Base-by-base conservation (phyloP, 2,329 filamentous ascomycete genomes). In the Trichoderma polysporum region DNA sequence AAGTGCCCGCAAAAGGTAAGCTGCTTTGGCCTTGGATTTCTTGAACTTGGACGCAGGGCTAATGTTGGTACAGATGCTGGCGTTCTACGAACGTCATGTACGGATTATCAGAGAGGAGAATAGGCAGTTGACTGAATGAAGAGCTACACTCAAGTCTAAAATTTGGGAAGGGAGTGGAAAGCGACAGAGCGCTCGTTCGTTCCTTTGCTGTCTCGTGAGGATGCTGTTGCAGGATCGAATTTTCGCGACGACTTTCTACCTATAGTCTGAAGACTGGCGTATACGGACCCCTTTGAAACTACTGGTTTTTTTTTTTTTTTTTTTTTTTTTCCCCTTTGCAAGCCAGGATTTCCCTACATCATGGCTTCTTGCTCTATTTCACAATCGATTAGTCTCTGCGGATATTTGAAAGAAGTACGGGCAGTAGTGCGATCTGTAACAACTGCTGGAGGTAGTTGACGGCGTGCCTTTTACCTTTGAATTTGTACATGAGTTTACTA, bases 1-100 rank as follows among this genome's bases (percentile, higher is more conserved):
- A 89, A 92, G 71, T 93, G 91, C 71, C 92, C 92, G 0, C 91
- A 94, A 74, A 91, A 90, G 84, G 90, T 90, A 76, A 66, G 79
- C 5, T 12, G 10, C 25, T 19, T 35, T n/a, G 25, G 17, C 25
- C 7, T 15, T 29, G 2, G 7, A 2, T 5, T 17, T 31, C 25
- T 39, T 52, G 45, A 10, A 27, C 45, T 39, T 25, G 9, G 59
- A 25, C 35, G 13, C 22, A 47, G 12, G 19, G 17, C 31, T 50
- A 35, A 62, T 35, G 3, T 7, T 37, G 37, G 10, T 25, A 6
- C 61, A 88, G 86, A 88, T 88, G 83, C 78, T 88, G 10, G 81
- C 81, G 41, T 88, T 86, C 69, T 88, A 88, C 74, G 86, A 88
- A 72, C 81, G 80, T 12, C 85, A 87, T 67, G 83, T 88, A 35